A percentile compares a stretch with the other conserved stretches of the same genome.
Evolutionary conservation across 2,329 filamentous ascomycete genomes (phyloP).

Genomic region (Penicillium sp.): DNA sequence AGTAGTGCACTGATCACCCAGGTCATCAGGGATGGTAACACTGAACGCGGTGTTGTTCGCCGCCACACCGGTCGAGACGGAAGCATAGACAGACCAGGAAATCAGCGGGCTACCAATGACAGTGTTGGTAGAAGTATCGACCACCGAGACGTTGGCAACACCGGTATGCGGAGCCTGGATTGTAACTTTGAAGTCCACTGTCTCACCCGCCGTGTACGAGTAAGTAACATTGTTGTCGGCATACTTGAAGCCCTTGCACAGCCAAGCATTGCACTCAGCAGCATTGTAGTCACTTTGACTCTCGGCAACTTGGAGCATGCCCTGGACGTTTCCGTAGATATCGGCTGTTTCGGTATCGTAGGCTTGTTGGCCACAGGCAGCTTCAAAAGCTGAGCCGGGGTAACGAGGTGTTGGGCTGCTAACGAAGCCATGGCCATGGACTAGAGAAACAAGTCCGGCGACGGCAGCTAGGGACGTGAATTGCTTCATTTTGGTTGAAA

Average conservation of each 20-base stretch:
- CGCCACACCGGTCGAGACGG: constrained; percentile 27
- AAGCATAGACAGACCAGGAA: constrained; percentile 34
- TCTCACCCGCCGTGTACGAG: constrained; percentile 51
- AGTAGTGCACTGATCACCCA: constrained; percentile 27
- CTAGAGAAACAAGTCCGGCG: constrained; percentile 47
- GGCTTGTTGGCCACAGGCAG: constrained; percentile 57
- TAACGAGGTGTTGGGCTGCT: constrained; percentile 49
- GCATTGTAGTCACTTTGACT: constrained; percentile 52
- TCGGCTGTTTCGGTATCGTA: constrained; percentile 55
- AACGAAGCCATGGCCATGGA: constrained; percentile 57
- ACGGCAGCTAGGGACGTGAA: constrained; percentile 43
- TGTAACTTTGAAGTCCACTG: constrained; percentile 44
- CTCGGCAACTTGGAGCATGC: constrained; percentile 51
- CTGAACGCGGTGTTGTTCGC: constrained; percentile 31
- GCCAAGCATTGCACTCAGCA: constrained; percentile 52
- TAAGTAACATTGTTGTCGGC: constrained; percentile 56
- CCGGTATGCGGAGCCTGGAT: constrained; percentile 52
- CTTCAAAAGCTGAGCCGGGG: constrained; percentile 53
- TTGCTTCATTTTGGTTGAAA: constrained; percentile 43
- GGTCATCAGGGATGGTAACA: constrained; percentile 32
- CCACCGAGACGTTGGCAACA: constrained; percentile 51
- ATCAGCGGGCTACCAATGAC: constrained; percentile 38
- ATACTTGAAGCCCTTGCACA: constrained; percentile 61
- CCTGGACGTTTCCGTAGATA: constrained; percentile 60
- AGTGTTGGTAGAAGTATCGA: constrained; percentile 47